Evolutionary conservation across 1,139 yeast species (phyloP), one percentile per base, ranked within the genome.

Genomic region (Magnusiomyces tetraspermus): DNA sequence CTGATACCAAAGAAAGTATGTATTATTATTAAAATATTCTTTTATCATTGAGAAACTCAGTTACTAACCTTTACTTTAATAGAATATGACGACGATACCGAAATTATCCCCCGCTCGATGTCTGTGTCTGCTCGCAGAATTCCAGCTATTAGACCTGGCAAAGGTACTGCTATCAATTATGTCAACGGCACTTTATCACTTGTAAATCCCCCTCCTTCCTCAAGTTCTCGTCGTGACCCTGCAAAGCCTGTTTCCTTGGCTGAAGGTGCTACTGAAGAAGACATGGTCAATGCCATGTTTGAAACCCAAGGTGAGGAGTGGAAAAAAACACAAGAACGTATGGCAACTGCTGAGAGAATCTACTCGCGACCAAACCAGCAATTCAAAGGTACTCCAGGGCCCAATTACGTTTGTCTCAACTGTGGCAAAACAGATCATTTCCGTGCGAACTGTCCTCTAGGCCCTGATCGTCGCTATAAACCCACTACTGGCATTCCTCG

Each of bases 401-500:
- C 96, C 2, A 96, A 96, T 1, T 92, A 92, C 64, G 84, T 90
- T 65, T 92, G 98, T 67, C 90, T 92, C 67, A 77, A 97, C 66
- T 92, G 99, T 72, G 98, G 98, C 51, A 89, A 87, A 48, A 87
- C 89, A 67, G 96, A 92, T 58, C 99, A 92, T 68, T 90, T 95
- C 92, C 90, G 94, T 58, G 86, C 86, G 63, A 88, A 89, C 60
- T 92, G 98, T 72, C 98, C 98, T 0, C 88, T 96, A 1, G 85
- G 86, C 61, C 81, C 80, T 53, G 98, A 92, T 68, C 87, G 86
- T 64, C 77, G 95, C 59, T 84, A 92, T 50, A 83, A 88, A 64
- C 78, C 95, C 62, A 90, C 97, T 0, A 92, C 98, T 0, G 99
- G 99, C 80, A 92, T 92, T 64, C 99, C 99, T 3, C 84, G 85